Conservation (phyloP, 2,329 filamentous ascomycete genomes). For the Stenocarpella maydis region DNA sequence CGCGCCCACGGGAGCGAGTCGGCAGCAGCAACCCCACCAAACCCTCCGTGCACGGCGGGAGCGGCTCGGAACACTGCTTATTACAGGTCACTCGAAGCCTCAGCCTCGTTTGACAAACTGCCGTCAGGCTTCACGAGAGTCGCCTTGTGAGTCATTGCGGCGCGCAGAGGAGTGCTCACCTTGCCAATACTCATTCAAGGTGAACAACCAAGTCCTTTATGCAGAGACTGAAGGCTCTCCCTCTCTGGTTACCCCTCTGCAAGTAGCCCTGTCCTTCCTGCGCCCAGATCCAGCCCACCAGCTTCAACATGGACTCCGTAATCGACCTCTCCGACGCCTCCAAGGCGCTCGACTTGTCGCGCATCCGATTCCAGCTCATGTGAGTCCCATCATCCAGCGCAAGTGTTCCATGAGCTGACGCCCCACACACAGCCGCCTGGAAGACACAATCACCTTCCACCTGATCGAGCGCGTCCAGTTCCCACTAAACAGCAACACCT, state of each 20-base stretch:
- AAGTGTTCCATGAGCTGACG: not conserved
- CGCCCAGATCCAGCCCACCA: not conserved
- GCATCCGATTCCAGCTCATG: slow-evolving; percentile 96
- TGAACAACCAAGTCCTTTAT: not conserved
- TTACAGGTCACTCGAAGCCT: not conserved
- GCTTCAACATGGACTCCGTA: slow-evolving; percentile 80
- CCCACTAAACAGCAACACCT: slow-evolving; percentile 88
- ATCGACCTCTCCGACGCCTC: slow-evolving; percentile 87
- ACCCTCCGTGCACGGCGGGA: slow-evolving; percentile 13
- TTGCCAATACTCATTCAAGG: not conserved
- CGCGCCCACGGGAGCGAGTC: slow-evolving; percentile 12
- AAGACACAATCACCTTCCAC: slow-evolving; percentile 97
- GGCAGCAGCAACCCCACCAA: slow-evolving; percentile 9
- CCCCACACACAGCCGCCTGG: slow-evolving; percentile 73
- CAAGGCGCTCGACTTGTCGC: slow-evolving; percentile 86
- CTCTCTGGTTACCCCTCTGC: not conserved
- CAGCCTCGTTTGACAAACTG: not conserved
- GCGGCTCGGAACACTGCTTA: slow-evolving; percentile 16
- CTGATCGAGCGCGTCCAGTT: slow-evolving; percentile 99
- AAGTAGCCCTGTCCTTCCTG: not conserved
- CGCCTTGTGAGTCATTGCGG: not conserved
- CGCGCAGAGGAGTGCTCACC: not conserved
- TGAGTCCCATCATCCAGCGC: no score
- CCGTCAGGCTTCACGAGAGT: not conserved
- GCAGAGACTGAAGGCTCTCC: not conserved